Evolutionary conservation across 352 stramenopile species (phyloP).

Genomic region (Phytophthora fragariae): DNA sequence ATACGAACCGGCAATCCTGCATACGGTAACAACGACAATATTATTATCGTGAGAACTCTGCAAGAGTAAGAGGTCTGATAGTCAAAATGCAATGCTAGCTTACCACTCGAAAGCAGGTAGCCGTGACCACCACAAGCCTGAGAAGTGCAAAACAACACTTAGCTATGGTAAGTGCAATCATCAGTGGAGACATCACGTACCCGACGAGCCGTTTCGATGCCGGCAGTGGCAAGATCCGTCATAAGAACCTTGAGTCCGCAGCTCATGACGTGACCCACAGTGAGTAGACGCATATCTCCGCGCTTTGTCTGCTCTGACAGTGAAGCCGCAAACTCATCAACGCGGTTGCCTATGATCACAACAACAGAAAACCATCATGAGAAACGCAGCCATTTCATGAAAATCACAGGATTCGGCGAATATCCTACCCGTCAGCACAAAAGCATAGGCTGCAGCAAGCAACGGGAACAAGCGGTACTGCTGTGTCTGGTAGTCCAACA

Average conservation of each 20-base stretch:
- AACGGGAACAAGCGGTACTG: slow-evolving; percentile 95
- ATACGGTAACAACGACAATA: slow-evolving; percentile 7
- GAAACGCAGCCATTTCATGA: neutral
- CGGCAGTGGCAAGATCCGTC: slow-evolving; percentile 50
- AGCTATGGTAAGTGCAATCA: neutral
- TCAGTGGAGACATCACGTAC: slow-evolving; percentile 27
- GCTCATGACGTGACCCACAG: slow-evolving; percentile 64
- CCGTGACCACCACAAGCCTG: slow-evolving; percentile 94
- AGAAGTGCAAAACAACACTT: neutral
- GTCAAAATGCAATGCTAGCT: neutral
- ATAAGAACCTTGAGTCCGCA: slow-evolving; percentile 67
- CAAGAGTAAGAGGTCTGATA: neutral
- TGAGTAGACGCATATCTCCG: slow-evolving; percentile 51
- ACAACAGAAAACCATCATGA: neutral
- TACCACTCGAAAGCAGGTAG: slow-evolving; percentile 90
- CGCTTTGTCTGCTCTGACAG: slow-evolving; percentile 51
- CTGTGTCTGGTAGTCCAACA: slow-evolving; percentile 96
- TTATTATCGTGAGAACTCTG: slow-evolving; percentile 14
- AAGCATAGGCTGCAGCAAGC: slow-evolving; percentile 93
- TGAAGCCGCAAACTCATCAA: slow-evolving; percentile 53
- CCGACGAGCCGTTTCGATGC: slow-evolving; percentile 61
- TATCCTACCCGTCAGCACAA: slow-evolving; percentile 61
- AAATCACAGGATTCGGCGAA: neutral
- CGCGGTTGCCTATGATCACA: slow-evolving; percentile 43
- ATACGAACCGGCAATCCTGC: slow-evolving; percentile 36